These are phyloP conservation scores for Epichloe coenophiala DNA, from an alignment of 2,329 filamentous ascomycete species.

Conservation along the genomic window DNA sequence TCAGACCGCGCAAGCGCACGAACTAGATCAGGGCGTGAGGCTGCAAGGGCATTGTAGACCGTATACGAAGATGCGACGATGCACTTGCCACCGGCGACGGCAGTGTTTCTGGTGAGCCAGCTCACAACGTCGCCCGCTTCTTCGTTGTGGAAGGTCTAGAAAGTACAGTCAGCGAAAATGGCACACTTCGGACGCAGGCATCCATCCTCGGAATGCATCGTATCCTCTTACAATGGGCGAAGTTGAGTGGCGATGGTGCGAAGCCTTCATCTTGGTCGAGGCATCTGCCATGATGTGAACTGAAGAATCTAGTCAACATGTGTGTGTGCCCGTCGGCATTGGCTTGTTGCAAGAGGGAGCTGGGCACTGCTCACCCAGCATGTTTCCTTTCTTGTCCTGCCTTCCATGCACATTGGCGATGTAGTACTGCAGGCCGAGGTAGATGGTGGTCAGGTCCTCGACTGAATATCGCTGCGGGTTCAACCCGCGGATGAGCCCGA, in stretches of 20 bases:
- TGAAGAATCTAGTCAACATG: conserved; percentile 1
- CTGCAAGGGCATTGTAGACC: conserved; percentile 55
- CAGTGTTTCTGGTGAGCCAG: conserved; percentile 48
- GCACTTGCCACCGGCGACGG: conserved; percentile 48
- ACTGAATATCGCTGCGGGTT: conserved; percentile 40
- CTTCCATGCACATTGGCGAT: conserved; percentile 47
- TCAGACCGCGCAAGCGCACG: conserved; percentile 45
- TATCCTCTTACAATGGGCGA: conserved; percentile 35
- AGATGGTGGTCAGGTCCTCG: conserved; percentile 49
- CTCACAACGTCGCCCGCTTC: conserved; percentile 52
- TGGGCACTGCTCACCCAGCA: conserved; percentile 35
- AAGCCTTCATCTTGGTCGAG: conserved; percentile 31
- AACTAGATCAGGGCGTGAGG: conserved; percentile 50
- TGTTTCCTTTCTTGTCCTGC: conserved; percentile 50
- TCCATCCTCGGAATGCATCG: neutral
- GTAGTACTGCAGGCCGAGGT: conserved; percentile 51
- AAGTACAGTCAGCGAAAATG: conserved; percentile 7
- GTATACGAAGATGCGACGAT: conserved; percentile 52
- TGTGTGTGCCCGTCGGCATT: conserved; percentile 1
- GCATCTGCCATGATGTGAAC: conserved; percentile 47
- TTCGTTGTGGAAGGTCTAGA: conserved; percentile 58
- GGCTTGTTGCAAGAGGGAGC: neutral
- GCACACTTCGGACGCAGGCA: no score
- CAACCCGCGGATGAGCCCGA: conserved; percentile 53
- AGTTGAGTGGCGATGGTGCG: conserved; percentile 46